These are phyloP conservation scores for Talinum fruticosum DNA, from an alignment of 148 eudicot genomes.

Conservation along the genomic window DNA sequence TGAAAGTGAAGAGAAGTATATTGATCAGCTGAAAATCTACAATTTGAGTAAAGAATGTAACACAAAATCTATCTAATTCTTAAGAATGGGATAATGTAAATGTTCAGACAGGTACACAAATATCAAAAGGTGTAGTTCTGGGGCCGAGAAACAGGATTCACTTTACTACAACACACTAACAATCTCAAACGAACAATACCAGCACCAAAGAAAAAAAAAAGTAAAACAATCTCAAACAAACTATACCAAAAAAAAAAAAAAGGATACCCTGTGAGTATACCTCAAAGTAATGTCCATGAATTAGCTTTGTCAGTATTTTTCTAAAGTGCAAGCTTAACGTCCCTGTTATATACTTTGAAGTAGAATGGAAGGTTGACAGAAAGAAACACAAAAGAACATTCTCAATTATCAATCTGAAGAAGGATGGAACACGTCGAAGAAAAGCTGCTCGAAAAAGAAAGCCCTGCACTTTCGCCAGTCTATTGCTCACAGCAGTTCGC, in stretches of 20 bases:
- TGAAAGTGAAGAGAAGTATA: background rate
- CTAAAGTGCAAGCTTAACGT: conserved; percentile 84
- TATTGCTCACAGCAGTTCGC: conserved; percentile 88
- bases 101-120: background rate
- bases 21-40: background rate
- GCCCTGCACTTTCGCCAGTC: conserved; percentile 97
- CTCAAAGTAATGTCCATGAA: conserved; percentile 92
- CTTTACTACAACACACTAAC: background rate
- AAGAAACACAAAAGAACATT: conserved; percentile 85
- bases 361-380: conserved; percentile 76
- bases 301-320: conserved; percentile 85
- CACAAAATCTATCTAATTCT: background rate
- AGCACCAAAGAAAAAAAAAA: background rate
- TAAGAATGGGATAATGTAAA: background rate
- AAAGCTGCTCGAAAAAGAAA: conserved; percentile 96
- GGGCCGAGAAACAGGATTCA: background rate
- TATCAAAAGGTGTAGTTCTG: background rate
- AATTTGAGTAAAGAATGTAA: conserved; percentile 5
- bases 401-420: conserved; percentile 82
- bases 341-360: conserved; percentile 93
- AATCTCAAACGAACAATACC: background rate
- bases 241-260: background rate
- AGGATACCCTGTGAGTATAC: conserved; percentile 29
- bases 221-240: background rate
- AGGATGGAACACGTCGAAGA: conserved; percentile 85